A percentile compares a stretch with the other conserved stretches of the same genome.
phyloP scores from a whole-genome alignment of 2,329 filamentous ascomycete genomes.

The Escovopsis sp. region DNA sequence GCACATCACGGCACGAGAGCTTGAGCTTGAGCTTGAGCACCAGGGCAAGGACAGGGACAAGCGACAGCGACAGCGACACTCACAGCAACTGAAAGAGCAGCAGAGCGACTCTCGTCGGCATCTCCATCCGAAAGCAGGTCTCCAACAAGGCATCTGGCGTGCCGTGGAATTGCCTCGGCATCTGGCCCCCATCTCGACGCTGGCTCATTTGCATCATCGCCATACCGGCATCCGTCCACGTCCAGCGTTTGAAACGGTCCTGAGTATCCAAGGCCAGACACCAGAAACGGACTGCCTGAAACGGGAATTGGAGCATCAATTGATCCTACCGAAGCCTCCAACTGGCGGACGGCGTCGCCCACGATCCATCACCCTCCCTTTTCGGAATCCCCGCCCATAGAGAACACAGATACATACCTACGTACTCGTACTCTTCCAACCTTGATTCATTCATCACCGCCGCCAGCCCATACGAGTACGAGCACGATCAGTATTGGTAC shows the following conservation, averaged over 20 bases:
- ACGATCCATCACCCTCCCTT: not conserved
- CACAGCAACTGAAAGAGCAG: no score
- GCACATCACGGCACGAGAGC: no score
- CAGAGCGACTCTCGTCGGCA: no score
- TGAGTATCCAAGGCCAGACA: not conserved
- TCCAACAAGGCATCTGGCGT: no score
- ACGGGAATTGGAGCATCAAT: conserved; percentile 1
- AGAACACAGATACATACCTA: not conserved
- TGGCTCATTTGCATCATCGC: conserved; percentile 3
- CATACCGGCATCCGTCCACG: not conserved
- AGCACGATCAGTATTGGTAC: not conserved
- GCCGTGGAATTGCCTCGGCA: no score
- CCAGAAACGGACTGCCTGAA: conserved; percentile 1
- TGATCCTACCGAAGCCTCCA: conserved; percentile 4
- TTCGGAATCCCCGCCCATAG: not conserved
- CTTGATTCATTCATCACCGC: not conserved
- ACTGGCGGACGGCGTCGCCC: not conserved
- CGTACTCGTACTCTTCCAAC: not conserved
- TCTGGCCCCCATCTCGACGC: not conserved
- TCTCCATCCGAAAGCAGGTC: no score
- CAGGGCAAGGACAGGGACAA: no score
- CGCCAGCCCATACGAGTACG: not conserved
- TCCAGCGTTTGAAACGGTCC: conserved; percentile 1
- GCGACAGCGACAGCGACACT: no score
- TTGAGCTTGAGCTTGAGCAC: no score